Evolutionary conservation across 1,284 basidiomycete genomes (phyloP).

Genomic region (Ceratobasidium sp.): DNA sequence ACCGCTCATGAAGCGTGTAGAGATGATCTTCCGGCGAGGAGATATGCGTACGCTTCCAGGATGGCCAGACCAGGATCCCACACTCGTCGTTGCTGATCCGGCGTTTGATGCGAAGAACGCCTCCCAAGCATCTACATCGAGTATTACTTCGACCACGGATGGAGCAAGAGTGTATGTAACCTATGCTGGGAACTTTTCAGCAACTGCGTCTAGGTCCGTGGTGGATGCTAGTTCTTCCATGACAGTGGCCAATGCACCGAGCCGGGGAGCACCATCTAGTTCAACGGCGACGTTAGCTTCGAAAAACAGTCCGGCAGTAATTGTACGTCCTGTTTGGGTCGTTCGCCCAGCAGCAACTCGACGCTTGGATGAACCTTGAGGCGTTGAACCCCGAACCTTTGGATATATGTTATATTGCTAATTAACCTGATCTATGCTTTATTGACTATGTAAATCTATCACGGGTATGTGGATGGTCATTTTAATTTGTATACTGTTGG

Average conservation of each 20-base stretch:
- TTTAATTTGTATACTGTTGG: too few relatives aligned
- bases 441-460: too few relatives aligned
- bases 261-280: not conserved
- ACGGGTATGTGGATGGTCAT: too few relatives aligned
- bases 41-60: slow-evolving; percentile 13
- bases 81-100: not conserved
- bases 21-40: slow-evolving; percentile 16
- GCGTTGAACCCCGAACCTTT: not conserved
- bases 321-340: not conserved
- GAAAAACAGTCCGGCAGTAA: not conserved
- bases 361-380: not conserved
- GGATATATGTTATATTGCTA: not conserved
- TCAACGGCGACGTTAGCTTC: not conserved
- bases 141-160: not conserved
- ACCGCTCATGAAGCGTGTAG: slow-evolving; percentile 3
- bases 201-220: not conserved
- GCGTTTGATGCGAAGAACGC: slow-evolving; percentile 1
- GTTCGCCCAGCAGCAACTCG: not conserved
- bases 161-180: not conserved
- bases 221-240: not conserved
- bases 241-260: not conserved
- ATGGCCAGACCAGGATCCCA: slow-evolving; percentile 21
- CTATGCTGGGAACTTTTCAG: not conserved
- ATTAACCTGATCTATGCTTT: not conserved
- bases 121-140: not conserved